Percentiles rank a stretch among this genome's conserved stretches.
Conservation (phyloP, 2,329 filamentous ascomycete species). For the Talaromyces sp. region DNA sequence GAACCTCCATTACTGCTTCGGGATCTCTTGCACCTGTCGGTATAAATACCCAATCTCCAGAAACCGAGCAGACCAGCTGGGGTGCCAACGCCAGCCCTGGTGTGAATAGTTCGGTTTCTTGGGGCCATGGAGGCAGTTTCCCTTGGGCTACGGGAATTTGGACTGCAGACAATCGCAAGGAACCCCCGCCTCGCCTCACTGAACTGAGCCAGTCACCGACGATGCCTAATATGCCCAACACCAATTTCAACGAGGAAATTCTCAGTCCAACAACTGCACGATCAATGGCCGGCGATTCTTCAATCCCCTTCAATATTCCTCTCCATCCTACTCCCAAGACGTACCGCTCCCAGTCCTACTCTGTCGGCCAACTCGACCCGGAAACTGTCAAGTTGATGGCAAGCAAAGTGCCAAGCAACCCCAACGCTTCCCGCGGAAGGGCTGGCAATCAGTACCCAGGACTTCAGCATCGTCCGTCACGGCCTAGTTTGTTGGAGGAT, state of each 20-base stretch:
- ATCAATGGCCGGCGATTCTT: conserved; percentile 47
- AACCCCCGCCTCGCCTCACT: conserved; percentile 67
- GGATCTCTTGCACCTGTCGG: conserved; percentile 72
- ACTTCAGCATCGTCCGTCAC: conserved; percentile 75
- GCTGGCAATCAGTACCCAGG: conserved; percentile 55
- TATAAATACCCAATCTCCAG: conserved; percentile 77
- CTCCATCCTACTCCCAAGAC: conserved; percentile 87
- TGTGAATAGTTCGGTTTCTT: conserved; percentile 37
- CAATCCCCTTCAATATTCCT: conserved; percentile 79
- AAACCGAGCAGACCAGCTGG: conserved; percentile 57
- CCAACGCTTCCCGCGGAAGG: conserved; percentile 30
- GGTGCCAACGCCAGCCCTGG: conserved; percentile 30
- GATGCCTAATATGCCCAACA: conserved; percentile 50
- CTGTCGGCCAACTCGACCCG: conserved; percentile 80
- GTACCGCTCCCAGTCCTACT: conserved; percentile 94
- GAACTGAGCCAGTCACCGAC: conserved; percentile 74
- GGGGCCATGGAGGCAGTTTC: conserved; percentile 50
- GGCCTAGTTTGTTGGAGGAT: conserved; percentile 44
- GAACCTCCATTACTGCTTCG: conserved; percentile 68
- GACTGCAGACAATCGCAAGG: conserved; percentile 70
- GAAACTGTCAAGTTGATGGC: conserved; percentile 44
- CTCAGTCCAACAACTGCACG: conserved; percentile 47
- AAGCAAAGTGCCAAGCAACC: conserved; percentile 27
- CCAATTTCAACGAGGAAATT: conserved; percentile 47
- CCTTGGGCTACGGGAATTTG: conserved; percentile 78